phyloP scores from a whole-genome alignment of 371 early-diverging fungal species.

The Saksenaea vasiformis region DNA sequence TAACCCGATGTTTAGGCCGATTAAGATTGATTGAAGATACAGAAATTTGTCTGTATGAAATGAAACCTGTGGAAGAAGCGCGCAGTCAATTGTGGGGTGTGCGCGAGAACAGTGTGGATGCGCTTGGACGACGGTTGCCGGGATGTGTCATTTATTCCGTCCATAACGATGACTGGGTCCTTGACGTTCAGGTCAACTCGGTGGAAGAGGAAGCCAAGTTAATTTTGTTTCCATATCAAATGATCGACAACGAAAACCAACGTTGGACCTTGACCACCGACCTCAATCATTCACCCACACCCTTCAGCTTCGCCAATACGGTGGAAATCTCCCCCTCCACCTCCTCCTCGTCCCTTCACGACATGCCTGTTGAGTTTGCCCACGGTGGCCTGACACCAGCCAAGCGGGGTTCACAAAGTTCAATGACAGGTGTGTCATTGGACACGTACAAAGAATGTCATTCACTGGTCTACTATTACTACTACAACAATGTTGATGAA shows the following conservation, averaged over 20 bases:
- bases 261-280: conserved; percentile 39
- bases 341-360: conserved; percentile 20
- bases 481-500: conserved; percentile 11
- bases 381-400: conserved; percentile 38
- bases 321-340: conserved; percentile 24
- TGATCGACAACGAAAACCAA: conserved; percentile 48
- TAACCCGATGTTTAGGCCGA: conserved; percentile 23
- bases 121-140: conserved; percentile 27
- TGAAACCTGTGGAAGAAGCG: conserved; percentile 39
- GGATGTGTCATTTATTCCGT: conserved; percentile 41
- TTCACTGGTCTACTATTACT: conserved; percentile 29
- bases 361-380: conserved; percentile 21
- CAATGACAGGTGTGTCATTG: conserved; percentile 25
- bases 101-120: conserved; percentile 24
- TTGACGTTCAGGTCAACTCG: conserved; percentile 33
- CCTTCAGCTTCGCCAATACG: neutral
- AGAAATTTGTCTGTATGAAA: conserved; percentile 45
- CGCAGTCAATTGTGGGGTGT: conserved; percentile 46
- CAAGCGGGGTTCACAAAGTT: conserved; percentile 49
- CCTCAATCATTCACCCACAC: neutral
- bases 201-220: conserved; percentile 28
- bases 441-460: conserved; percentile 44
- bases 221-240: conserved; percentile 41
- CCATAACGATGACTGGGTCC: conserved; percentile 46
- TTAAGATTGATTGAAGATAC: conserved; percentile 53